A percentile compares a stretch with the other conserved stretches of the same genome.
Evolutionary conservation across 805 yeast genomes (phyloP).

Genomic region (Maudiozyma saulgeensis): DNA sequence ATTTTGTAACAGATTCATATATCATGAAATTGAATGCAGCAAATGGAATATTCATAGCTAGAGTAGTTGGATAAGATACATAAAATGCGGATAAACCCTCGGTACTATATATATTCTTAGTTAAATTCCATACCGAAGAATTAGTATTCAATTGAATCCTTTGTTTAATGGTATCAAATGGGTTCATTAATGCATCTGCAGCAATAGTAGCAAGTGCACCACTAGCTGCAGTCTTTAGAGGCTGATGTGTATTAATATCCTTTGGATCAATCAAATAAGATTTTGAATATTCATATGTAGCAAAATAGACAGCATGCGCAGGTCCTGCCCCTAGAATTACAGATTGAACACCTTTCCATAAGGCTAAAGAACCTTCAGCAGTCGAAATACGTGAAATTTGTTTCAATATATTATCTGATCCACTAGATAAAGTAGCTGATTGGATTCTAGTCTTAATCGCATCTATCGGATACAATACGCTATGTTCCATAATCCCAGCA

Average conservation of each 20-base stretch:
- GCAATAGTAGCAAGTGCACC: conserved; percentile 91
- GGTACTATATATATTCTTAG: conserved; percentile 38
- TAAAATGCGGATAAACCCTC: conserved; percentile 80
- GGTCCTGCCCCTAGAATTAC: conserved; percentile 98
- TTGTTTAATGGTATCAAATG: conserved; percentile 91
- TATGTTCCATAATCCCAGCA: conserved; percentile 99
- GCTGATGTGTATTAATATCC: conserved; percentile 42
- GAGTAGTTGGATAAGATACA: conserved; percentile 88
- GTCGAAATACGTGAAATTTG: conserved; percentile 72
- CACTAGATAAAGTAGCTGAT: conserved; percentile 18
- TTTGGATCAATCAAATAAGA: conserved; percentile 28
- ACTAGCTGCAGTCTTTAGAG: conserved; percentile 73
- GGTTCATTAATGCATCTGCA: conserved; percentile 93
- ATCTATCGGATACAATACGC: conserved; percentile 93
- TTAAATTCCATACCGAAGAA: conserved; percentile 19
- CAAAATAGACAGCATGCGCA: conserved; percentile 92
- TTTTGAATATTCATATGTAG: conserved; percentile 77
- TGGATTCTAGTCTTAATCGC: conserved; percentile 97
- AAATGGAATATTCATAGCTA: conserved; percentile 86
- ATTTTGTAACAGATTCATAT: conserved; percentile 72
- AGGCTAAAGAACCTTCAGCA: conserved; percentile 75
- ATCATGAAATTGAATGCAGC: conserved; percentile 90
- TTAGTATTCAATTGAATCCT: conserved; percentile 65
- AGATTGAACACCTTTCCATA: conserved; percentile 91
- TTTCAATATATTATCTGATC: conserved; percentile 36